Base-by-base conservation (phyloP, 1,284 basidiomycete species). In the Erythrobasidium hasegawianum region DNA sequence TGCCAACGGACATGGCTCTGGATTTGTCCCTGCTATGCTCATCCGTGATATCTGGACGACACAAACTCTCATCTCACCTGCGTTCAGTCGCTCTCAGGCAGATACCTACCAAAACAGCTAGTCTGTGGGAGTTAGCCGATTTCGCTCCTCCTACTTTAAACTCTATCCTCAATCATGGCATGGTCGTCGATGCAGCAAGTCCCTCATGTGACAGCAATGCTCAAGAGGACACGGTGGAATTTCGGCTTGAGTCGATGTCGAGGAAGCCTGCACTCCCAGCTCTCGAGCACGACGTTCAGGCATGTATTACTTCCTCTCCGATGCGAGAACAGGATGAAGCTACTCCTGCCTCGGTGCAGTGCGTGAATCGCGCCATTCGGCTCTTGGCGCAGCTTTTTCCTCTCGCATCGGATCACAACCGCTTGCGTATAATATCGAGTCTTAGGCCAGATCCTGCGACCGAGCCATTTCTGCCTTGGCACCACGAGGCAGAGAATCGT, bases 271-370 rank as follows among this genome's bases (percentile, higher is more conserved):
- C 97, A 58, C 79, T 95, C 10, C 86, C 87, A 10, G 89, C 43
- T 24, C 43, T 47, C 4, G 43, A 47, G 43, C 43, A 47, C 43
- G 43, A 47, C 43, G 8, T 8, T 4, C 43, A 18, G 22, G 43
- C 16, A 11, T 33, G 33, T 11, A n/a, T 47, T 47, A 24, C 43
- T 18, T 8, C 16, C 5, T 4, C 4, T 7, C 89, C 1, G 84
- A 89, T 1, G 84, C 86, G 57, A 93, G 97, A 77, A 87, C 96
- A 73, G 92, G 97, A 72, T 84, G 88, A 1, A 81, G 16, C 55
- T 18, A n/a, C 18, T 4, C 39, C 20, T n/a, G 18, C 33, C 14
- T 9, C 33, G 50, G 24, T 8, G n/a, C 18, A 3, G 3, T 29
- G 3, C 5, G 26, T 53, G 9, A 20, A 29, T 20, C 8, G 20